These are phyloP conservation scores for Phytophthora nicotianae DNA, from an alignment of 352 stramenopile species.

Conservation along the genomic window DNA sequence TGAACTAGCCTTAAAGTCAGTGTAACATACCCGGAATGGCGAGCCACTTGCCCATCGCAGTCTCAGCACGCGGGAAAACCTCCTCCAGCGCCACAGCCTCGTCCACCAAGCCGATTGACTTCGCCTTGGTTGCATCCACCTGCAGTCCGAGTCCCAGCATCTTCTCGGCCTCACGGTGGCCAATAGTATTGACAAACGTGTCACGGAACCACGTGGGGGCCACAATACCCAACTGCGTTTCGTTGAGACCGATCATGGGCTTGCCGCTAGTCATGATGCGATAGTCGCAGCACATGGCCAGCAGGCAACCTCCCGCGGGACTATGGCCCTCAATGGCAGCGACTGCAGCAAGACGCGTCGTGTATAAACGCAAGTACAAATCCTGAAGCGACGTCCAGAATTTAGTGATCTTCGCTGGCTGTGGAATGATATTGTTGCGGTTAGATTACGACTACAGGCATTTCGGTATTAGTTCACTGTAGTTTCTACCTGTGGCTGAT, in stretches of 20 bases:
- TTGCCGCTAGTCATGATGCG: slow-evolving; percentile 91
- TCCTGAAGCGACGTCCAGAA: slow-evolving; percentile 95
- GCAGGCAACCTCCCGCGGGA: slow-evolving; percentile 92
- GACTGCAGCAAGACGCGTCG: slow-evolving; percentile 84
- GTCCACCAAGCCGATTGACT: slow-evolving; percentile 78
- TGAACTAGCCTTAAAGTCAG: not conserved
- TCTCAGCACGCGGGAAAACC: slow-evolving; percentile 69
- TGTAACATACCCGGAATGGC: slow-evolving; percentile 67
- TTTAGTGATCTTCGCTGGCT: slow-evolving; percentile 64
- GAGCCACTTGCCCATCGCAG: slow-evolving; percentile 77
- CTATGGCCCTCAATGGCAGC: slow-evolving; percentile 93
- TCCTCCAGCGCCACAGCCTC: slow-evolving; percentile 79
- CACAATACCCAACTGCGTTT: slow-evolving; percentile 94
- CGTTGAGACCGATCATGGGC: slow-evolving; percentile 94
- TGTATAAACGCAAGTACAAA: slow-evolving; percentile 94
- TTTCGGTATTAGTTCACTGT: not conserved
- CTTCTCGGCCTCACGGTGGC: slow-evolving; percentile 84
- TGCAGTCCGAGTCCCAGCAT: slow-evolving; percentile 84
- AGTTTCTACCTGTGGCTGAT: slow-evolving; percentile 75
- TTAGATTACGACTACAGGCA: not conserved
- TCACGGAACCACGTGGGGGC: slow-evolving; percentile 82
- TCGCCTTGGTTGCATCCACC: slow-evolving; percentile 75
- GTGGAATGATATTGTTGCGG: not conserved
- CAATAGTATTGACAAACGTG: slow-evolving; percentile 86
- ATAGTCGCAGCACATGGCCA: slow-evolving; percentile 95